Evolutionary conservation across 352 stramenopile genomes (phyloP).

Genomic region (Phytophthora constricta): DNA sequence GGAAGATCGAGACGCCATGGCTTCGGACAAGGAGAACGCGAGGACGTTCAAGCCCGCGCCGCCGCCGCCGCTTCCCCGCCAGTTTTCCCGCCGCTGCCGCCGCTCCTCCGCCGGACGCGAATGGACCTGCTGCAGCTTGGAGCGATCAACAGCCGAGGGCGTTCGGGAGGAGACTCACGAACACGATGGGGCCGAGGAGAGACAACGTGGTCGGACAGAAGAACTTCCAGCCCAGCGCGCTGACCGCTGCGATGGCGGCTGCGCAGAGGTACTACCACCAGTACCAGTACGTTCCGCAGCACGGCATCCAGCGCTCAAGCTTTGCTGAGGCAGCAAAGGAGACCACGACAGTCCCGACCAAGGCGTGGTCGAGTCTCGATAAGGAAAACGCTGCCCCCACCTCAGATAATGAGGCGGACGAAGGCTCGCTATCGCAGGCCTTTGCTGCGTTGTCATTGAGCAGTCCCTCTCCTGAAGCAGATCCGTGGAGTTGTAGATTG

Average conservation of each 20-base stretch:
- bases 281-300: slow-evolving; percentile 17
- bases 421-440: not conserved
- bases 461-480: not conserved
- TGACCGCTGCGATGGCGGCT: slow-evolving; percentile 1
- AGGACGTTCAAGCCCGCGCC: not conserved
- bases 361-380: not conserved
- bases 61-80: not conserved
- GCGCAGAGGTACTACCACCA: slow-evolving; percentile 29
- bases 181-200: not conserved
- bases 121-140: slow-evolving; percentile 2
- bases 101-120: slow-evolving; percentile 28
- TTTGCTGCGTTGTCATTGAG: not conserved
- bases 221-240: slow-evolving; percentile 4
- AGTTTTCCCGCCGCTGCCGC: slow-evolving; percentile 29
- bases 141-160: slow-evolving; percentile 8
- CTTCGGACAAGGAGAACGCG: slow-evolving; percentile 17
- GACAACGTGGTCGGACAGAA: not conserved
- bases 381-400: not conserved
- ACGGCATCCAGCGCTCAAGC: slow-evolving; percentile 3
- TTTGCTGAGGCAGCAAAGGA: not conserved
- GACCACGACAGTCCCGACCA: too few species aligned
- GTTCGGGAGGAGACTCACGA: slow-evolving; percentile 19
- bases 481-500: too few species aligned
- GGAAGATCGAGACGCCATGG: slow-evolving; percentile 19
- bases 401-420: not conserved